Conservation (phyloP, 768 basidiomycete genomes). For the Amanita pallidorosea region DNA sequence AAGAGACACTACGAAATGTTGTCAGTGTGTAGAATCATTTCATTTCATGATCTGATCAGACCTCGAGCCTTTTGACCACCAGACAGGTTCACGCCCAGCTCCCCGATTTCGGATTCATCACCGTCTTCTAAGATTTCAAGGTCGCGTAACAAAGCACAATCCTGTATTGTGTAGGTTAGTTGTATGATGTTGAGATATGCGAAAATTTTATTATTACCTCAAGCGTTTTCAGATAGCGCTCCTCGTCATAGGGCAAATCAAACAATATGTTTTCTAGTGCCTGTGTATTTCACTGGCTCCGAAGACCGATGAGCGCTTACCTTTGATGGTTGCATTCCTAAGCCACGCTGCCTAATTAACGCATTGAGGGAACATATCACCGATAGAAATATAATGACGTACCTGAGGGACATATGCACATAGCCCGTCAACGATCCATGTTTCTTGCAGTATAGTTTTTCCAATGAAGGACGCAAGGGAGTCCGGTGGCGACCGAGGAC, state of each 20-base stretch:
- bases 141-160: constrained; percentile 62
- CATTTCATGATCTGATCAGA: constrained; percentile 31
- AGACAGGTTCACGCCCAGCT: constrained; percentile 57
- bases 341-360: constrained; percentile 46
- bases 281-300: background rate
- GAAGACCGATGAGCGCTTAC: constrained; percentile 11
- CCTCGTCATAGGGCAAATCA: constrained; percentile 54
- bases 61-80: constrained; percentile 64
- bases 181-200: background rate
- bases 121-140: constrained; percentile 80
- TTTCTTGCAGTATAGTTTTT: constrained; percentile 29
- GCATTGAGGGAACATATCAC: constrained; percentile 11
- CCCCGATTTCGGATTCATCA: constrained; percentile 81
- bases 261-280: constrained; percentile 54
- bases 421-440: constrained; percentile 71
- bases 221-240: constrained; percentile 69
- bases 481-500: constrained; percentile 80
- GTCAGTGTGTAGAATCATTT: constrained; percentile 19
- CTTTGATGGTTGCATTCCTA: constrained; percentile 57
- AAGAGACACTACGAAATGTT: constrained; percentile 19
- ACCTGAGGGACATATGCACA: constrained; percentile 86
- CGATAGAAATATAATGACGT: constrained; percentile 23
- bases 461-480: constrained; percentile 51
- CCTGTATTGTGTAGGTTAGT: constrained; percentile 23
- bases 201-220: constrained; percentile 44